Evolutionary conservation across 1,284 basidiomycete species (phyloP).

Genomic region (Phaffia rhodozyma): DNA sequence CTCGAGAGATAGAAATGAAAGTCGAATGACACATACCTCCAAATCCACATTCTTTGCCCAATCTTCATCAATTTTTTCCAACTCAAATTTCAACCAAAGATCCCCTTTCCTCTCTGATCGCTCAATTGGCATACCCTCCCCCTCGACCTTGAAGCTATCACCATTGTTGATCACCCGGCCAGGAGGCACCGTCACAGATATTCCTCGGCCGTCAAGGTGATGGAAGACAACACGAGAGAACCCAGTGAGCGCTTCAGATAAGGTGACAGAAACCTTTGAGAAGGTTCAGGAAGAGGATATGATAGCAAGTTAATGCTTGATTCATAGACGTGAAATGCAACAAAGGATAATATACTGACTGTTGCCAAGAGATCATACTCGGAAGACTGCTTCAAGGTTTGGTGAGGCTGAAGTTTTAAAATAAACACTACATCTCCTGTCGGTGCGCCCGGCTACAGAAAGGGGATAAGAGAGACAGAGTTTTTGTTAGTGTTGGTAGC

Average conservation of each 20-base stretch:
- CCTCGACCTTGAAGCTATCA: constrained; percentile 57
- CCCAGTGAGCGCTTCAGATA: constrained; percentile 85
- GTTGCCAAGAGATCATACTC: constrained; percentile 57
- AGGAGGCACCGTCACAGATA: constrained; percentile 57
- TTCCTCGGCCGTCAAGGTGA: constrained; percentile 78
- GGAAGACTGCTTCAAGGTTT: constrained; percentile 60
- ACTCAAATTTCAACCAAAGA: constrained; percentile 62
- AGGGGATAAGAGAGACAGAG: too few relatives aligned
- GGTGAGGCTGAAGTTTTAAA: constrained; percentile 54
- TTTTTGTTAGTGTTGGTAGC: too few relatives aligned
- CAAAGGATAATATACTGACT: constrained; percentile 37
- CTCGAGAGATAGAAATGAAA: not conserved
- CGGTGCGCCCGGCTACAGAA: constrained; percentile 56
- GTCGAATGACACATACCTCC: constrained; percentile 37
- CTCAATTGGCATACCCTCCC: constrained; percentile 74
- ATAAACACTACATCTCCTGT: constrained; percentile 81
- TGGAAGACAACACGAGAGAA: constrained; percentile 75
- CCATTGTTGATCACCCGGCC: constrained; percentile 64
- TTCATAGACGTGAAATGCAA: not conserved
- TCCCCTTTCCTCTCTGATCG: constrained; percentile 58
- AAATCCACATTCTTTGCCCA: constrained; percentile 54
- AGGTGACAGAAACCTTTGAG: constrained; percentile 46
- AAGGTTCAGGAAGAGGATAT: constrained; percentile 23
- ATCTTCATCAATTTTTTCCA: constrained; percentile 67
- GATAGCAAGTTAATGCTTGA: not conserved